A percentile compares a stretch with the other conserved stretches of the same genome.
Conservation (phyloP, 441 rosid species). For the Populus hybrid region DNA sequence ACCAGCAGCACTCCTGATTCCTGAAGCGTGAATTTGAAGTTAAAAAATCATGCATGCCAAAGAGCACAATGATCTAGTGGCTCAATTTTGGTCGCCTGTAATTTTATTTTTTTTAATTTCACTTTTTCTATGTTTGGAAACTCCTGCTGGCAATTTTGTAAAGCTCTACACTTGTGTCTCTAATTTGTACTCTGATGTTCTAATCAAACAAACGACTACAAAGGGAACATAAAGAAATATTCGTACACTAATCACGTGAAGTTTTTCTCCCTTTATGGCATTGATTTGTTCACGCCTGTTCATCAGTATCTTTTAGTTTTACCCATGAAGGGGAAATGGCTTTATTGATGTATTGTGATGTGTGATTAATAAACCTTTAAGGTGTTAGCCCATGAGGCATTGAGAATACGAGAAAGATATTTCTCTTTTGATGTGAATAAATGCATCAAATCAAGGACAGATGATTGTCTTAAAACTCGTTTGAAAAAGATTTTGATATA, state of each 20-base stretch:
- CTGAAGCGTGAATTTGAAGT: constrained; percentile 23
- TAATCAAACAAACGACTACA: neutral
- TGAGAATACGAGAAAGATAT: neutral
- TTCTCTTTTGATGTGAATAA: neutral
- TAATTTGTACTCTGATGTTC: neutral
- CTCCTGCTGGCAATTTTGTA: neutral
- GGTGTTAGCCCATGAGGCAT: neutral
- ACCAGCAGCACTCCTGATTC: neutral
- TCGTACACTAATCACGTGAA: neutral
- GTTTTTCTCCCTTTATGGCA: too few relatives aligned
- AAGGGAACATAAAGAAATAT: neutral
- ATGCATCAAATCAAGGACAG: neutral
- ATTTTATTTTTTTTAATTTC: neutral
- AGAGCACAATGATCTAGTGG: constrained; percentile 32
- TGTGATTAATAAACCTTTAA: neutral
- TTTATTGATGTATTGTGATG: neutral
- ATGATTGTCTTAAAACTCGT: too few relatives aligned
- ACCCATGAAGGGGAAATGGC: neutral
- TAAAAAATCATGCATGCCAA: constrained; percentile 22
- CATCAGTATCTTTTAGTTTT: too few relatives aligned
- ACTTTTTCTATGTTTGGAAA: constrained; percentile 7
- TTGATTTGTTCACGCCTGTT: too few relatives aligned
- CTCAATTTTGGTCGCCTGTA: constrained; percentile 13
- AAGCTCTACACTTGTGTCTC: neutral
- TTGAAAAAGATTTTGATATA: neutral